Evolutionary conservation across 169 alveolate genomes (phyloP).

Genomic region (Neospora caninum): DNA sequence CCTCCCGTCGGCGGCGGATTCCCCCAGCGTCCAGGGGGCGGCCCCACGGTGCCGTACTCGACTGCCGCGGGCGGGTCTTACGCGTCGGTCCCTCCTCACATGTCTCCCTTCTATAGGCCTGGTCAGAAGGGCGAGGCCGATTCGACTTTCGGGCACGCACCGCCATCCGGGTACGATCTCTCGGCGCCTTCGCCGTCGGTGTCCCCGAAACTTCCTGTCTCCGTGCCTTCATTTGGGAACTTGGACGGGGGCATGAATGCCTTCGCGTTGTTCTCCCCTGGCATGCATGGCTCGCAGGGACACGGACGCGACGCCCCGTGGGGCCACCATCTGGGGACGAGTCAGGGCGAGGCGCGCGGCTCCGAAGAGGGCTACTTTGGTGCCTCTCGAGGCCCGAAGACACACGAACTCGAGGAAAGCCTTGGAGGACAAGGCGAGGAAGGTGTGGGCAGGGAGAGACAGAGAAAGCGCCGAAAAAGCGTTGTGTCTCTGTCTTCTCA

Average conservation of each 20-base stretch:
- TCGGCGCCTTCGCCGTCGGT: neutral
- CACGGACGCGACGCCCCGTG: neutral
- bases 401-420: neutral
- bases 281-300: neutral
- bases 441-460: neutral
- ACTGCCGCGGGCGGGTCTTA: neutral
- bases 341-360: too few species aligned
- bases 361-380: too few species aligned
- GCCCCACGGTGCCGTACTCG: neutral
- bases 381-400: too few species aligned
- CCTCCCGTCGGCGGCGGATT: too few species aligned
- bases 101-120: neutral
- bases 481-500: neutral
- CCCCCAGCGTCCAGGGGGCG: too few species aligned
- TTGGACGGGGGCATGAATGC: neutral
- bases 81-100: neutral
- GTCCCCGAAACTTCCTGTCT: neutral
- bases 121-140: neutral
- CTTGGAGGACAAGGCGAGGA: neutral
- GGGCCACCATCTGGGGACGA: neutral
- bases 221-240: neutral
- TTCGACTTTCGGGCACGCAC: neutral
- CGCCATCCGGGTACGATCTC: neutral
- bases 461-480: neutral
- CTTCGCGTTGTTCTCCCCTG: neutral